Percentiles rank a stretch among this genome's conserved stretches.
Conservation (phyloP, 1,139 yeast genomes). For the Nematodospora anomalae region DNA sequence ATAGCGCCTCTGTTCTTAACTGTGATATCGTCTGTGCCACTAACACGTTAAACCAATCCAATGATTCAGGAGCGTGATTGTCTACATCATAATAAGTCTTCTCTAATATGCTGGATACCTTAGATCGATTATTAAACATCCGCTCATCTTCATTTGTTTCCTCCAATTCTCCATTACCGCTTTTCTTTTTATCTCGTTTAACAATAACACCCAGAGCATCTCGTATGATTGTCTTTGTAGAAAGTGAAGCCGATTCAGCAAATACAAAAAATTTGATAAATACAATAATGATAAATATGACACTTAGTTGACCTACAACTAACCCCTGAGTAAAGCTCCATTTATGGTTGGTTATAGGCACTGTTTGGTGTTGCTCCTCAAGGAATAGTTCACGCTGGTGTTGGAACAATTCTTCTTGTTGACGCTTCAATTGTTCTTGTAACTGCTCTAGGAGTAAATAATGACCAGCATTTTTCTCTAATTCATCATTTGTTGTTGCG, state of each 20-base stretch:
- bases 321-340: constrained; percentile 80
- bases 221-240: constrained; percentile 27
- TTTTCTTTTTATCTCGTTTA: constrained; percentile 27
- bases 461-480: not conserved
- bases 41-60: constrained; percentile 95
- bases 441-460: constrained; percentile 21
- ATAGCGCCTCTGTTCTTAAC: constrained; percentile 79
- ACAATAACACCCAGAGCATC: constrained; percentile 43
- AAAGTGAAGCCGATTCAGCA: constrained; percentile 57
- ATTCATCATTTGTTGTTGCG: not conserved
- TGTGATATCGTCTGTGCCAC: constrained; percentile 90
- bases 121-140: constrained; percentile 18
- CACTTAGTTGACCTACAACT: constrained; percentile 82
- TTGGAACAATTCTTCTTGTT: constrained; percentile 34
- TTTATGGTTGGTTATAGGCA: constrained; percentile 17
- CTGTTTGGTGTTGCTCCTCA: constrained; percentile 18
- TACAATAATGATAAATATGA: constrained; percentile 67
- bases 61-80: constrained; percentile 82
- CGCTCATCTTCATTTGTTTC: constrained; percentile 21
- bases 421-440: constrained; percentile 31
- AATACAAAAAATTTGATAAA: constrained; percentile 88
- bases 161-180: constrained; percentile 6
- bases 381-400: constrained; percentile 30
- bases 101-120: constrained; percentile 59
- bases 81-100: constrained; percentile 91